Percentiles rank a stretch among this genome's conserved stretches.
Conservation (phyloP, 2,329 filamentous ascomycete genomes). For the Claviceps africana region DNA sequence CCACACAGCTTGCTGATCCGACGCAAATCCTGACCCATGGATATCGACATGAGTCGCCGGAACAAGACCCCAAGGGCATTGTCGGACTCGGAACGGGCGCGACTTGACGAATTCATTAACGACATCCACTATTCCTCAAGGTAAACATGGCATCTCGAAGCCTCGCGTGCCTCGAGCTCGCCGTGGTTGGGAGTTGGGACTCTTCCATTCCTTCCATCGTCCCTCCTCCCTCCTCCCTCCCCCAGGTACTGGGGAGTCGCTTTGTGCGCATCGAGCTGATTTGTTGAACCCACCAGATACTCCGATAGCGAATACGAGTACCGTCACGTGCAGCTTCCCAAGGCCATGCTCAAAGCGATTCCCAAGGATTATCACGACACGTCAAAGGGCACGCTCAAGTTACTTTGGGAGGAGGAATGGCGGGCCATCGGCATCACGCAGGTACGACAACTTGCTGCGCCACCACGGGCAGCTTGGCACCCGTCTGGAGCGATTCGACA, state of each 20-base stretch:
- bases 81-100: slow-evolving; percentile 65
- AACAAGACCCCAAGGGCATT: slow-evolving; percentile 76
- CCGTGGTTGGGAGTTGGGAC: neutral
- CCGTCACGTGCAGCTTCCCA: slow-evolving; percentile 92
- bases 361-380: slow-evolving; percentile 89
- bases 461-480: neutral
- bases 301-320: slow-evolving; percentile 90
- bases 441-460: slow-evolving; percentile 39
- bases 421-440: slow-evolving; percentile 92
- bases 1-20: slow-evolving; percentile 4
- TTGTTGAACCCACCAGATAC: slow-evolving; percentile 45
- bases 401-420: slow-evolving; percentile 98
- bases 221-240: too few relatives aligned
- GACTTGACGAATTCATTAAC: slow-evolving; percentile 83
- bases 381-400: slow-evolving; percentile 79
- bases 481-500: neutral
- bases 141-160: slow-evolving; percentile 29
- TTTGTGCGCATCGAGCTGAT: slow-evolving; percentile 3
- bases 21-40: slow-evolving; percentile 15
- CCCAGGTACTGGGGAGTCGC: neutral
- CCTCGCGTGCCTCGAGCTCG: neutral
- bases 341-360: slow-evolving; percentile 95
- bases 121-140: slow-evolving; percentile 89
- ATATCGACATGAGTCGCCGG: slow-evolving; percentile 69
- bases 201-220: too few relatives aligned